Evolutionary conservation across 2,329 filamentous ascomycete species (phyloP).

Genomic region (Fusarium sp.): DNA sequence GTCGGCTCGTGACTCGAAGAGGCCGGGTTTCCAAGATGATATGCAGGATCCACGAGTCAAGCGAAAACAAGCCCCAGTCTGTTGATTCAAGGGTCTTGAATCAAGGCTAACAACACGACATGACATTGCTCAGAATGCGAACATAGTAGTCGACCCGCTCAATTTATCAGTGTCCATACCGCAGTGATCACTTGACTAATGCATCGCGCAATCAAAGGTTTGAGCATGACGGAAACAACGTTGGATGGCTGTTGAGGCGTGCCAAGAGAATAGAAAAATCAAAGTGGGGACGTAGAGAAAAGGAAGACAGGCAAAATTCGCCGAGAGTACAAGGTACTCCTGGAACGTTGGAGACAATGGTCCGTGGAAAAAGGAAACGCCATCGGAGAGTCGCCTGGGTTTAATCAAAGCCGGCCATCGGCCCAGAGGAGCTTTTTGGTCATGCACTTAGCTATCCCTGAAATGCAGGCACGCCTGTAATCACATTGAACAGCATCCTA

Average conservation of each 20-base stretch:
- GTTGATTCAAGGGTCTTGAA: constrained; percentile 21
- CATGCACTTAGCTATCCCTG: constrained; percentile 17
- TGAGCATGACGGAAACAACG: background rate
- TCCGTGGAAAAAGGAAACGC: constrained; percentile 31
- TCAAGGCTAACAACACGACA: constrained; percentile 13
- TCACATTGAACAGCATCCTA: background rate
- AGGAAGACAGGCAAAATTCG: constrained; percentile 34
- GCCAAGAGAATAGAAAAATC: constrained; percentile 25
- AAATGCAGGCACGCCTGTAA: constrained; percentile 35
- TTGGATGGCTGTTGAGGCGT: constrained; percentile 13
- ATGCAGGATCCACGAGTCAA: constrained; percentile 55
- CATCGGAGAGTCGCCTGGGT: constrained; percentile 26
- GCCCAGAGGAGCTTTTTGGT: constrained; percentile 21
- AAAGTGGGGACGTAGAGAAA: constrained; percentile 25
- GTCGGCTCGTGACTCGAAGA: constrained; percentile 46
- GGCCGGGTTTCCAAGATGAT: constrained; percentile 47
- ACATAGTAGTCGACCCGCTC: constrained; percentile 6
- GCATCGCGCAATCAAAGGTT: constrained; percentile 3
- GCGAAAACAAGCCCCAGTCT: constrained; percentile 43
- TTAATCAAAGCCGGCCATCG: constrained; percentile 26
- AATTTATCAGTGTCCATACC: constrained; percentile 5
- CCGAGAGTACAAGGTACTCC: constrained; percentile 32
- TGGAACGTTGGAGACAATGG: constrained; percentile 18
- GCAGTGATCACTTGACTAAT: background rate
- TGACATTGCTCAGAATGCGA: constrained; percentile 17